phyloP scores from a whole-genome alignment of 768 basidiomycete species.

The Lactifluus echinatus region DNA sequence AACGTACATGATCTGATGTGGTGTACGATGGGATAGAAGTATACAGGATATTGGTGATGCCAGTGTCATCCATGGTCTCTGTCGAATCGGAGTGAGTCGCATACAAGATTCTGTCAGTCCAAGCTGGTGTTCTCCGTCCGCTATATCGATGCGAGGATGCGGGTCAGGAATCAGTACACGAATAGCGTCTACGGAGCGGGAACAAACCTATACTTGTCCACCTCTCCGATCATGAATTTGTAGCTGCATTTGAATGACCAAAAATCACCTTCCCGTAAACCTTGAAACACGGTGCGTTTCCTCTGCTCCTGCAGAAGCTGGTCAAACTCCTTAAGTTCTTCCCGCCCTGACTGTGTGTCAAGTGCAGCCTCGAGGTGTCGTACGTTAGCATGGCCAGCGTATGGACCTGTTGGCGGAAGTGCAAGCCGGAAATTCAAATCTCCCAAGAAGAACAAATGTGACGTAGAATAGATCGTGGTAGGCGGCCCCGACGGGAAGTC shows the following conservation, averaged over 20 bases:
- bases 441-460: constrained; percentile 88
- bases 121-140: constrained; percentile 69
- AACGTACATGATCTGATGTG: constrained; percentile 79
- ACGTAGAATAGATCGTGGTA: constrained; percentile 72
- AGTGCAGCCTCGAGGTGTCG: constrained; percentile 37
- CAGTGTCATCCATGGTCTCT: constrained; percentile 39
- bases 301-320: constrained; percentile 57
- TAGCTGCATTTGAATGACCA: constrained; percentile 86
- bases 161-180: constrained; percentile 5
- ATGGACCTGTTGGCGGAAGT: constrained; percentile 47
- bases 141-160: constrained; percentile 29
- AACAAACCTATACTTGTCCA: constrained; percentile 71
- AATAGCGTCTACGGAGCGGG: neutral
- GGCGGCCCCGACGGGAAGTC: constrained; percentile 30
- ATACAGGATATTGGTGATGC: constrained; percentile 62
- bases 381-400: constrained; percentile 28
- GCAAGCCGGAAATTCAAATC: constrained; percentile 88
- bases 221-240: constrained; percentile 74
- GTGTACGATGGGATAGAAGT: constrained; percentile 77
- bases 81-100: constrained; percentile 63
- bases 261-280: constrained; percentile 79
- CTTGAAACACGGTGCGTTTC: constrained; percentile 58
- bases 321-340: constrained; percentile 61
- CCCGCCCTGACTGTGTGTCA: constrained; percentile 34
- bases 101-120: constrained; percentile 91